A percentile compares a stretch with the other conserved stretches of the same genome.
These are phyloP conservation scores for Plectosphaerella sp. DNA, from an alignment of 2,329 filamentous ascomycete genomes.

Conservation along the genomic window DNA sequence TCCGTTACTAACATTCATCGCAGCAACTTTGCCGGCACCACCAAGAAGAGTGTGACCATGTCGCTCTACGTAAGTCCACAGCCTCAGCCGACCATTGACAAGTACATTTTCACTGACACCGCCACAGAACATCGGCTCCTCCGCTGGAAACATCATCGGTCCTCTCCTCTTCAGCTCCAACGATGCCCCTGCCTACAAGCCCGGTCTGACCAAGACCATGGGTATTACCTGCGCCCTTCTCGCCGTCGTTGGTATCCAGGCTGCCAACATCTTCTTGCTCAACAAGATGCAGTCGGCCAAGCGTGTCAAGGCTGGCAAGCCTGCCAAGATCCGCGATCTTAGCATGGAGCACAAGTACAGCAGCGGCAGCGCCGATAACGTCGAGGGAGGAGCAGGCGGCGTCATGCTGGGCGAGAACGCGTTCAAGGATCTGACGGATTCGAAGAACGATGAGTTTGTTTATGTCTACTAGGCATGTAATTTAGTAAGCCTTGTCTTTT, in stretches of 20 bases:
- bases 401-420: constrained; percentile 40
- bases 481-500: too few relatives aligned
- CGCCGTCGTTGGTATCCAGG: background rate
- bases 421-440: constrained; percentile 58
- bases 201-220: constrained; percentile 51
- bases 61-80: constrained; percentile 40
- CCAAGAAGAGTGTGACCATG: constrained; percentile 62
- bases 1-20: background rate
- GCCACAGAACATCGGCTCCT: constrained; percentile 47
- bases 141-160: constrained; percentile 63
- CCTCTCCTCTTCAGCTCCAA: constrained; percentile 55
- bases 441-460: constrained; percentile 64
- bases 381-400: background rate
- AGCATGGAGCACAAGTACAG: constrained; percentile 47
- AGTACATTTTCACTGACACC: too few relatives aligned
- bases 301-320: constrained; percentile 52
- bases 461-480: constrained; percentile 47
- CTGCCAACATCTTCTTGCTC: constrained; percentile 45
- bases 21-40: constrained; percentile 59
- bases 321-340: constrained; percentile 48
- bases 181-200: constrained; percentile 55
- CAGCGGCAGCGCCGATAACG: constrained; percentile 19
- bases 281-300: constrained; percentile 52
- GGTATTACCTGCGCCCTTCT: constrained; percentile 47
- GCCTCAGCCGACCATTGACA: too few relatives aligned